Evolutionary conservation across 345 rosid genomes (phyloP).

Genomic region (Ceriops decandra): DNA sequence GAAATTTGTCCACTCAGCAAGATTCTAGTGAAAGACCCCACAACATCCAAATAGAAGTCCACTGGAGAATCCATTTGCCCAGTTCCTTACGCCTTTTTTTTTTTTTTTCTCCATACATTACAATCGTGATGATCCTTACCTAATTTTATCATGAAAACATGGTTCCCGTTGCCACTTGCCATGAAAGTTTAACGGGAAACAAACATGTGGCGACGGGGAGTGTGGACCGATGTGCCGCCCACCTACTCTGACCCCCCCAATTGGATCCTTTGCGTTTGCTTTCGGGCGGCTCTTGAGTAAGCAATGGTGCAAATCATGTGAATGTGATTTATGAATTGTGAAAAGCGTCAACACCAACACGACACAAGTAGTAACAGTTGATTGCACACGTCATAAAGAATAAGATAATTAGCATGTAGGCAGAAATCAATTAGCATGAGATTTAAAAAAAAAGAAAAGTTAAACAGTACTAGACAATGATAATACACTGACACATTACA

Average conservation of each 20-base stretch:
- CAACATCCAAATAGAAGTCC: background rate
- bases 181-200: slow-evolving; percentile 12
- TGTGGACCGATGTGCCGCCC: slow-evolving; percentile 37
- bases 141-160: background rate
- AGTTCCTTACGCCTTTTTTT: slow-evolving; percentile 15
- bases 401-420: too few species aligned
- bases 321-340: slow-evolving; percentile 11
- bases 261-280: background rate
- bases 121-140: background rate
- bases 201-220: background rate
- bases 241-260: slow-evolving; percentile 23
- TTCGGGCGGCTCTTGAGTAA: slow-evolving; percentile 4
- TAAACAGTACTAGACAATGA: too few species aligned
- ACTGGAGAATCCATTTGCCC: slow-evolving; percentile 9
- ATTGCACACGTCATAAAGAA: too few species aligned
- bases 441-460: too few species aligned
- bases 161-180: background rate
- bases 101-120: too few species aligned
- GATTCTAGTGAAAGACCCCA: slow-evolving; percentile 4
- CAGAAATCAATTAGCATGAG: too few species aligned
- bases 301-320: slow-evolving; percentile 27
- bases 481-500: background rate
- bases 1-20: slow-evolving; percentile 20
- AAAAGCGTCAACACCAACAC: background rate
- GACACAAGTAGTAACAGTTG: background rate